Evolutionary conservation across 129 eudicot species (phyloP).

Genomic region (Gnaphalium uliginosum): DNA sequence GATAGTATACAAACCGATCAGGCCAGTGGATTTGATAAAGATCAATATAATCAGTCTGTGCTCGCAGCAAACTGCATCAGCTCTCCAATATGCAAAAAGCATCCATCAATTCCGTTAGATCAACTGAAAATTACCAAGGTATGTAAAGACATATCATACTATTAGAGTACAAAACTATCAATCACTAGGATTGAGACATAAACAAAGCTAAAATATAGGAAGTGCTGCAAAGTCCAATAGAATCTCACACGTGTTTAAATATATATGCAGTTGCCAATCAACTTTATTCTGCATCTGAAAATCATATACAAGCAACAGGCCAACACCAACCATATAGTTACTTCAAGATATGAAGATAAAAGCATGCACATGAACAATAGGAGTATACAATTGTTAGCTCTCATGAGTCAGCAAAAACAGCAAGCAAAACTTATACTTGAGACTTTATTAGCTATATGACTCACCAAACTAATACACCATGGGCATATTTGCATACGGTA

Average conservation of each 20-base stretch:
- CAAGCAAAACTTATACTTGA: background rate
- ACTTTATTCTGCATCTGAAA: constrained; percentile 1
- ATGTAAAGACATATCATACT: constrained; percentile 6
- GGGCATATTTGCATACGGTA: background rate
- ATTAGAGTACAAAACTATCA: constrained; percentile 15
- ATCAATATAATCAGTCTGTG: constrained; percentile 79
- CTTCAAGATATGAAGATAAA: background rate
- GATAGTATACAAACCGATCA: constrained; percentile 74
- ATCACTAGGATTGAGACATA: constrained; percentile 1
- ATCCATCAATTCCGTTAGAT: constrained; percentile 28
- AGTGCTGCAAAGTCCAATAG: constrained; percentile 9
- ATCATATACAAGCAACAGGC: background rate
- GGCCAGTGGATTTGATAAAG: constrained; percentile 98
- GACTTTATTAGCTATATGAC: constrained; percentile 2
- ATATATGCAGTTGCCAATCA: constrained; percentile 2
- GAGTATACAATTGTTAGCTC: too few species aligned
- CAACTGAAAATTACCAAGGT: background rate
- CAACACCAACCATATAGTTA: background rate
- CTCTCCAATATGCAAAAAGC: constrained; percentile 30
- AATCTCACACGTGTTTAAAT: constrained; percentile 6
- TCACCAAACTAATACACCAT: constrained; percentile 14
- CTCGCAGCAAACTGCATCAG: constrained; percentile 73
- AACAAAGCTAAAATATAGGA: constrained; percentile 7
- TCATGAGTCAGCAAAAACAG: background rate
- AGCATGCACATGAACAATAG: background rate